These are phyloP conservation scores for Halenospora varia DNA, from an alignment of 495 filamentous ascomycete genomes.

Conservation along the genomic window DNA sequence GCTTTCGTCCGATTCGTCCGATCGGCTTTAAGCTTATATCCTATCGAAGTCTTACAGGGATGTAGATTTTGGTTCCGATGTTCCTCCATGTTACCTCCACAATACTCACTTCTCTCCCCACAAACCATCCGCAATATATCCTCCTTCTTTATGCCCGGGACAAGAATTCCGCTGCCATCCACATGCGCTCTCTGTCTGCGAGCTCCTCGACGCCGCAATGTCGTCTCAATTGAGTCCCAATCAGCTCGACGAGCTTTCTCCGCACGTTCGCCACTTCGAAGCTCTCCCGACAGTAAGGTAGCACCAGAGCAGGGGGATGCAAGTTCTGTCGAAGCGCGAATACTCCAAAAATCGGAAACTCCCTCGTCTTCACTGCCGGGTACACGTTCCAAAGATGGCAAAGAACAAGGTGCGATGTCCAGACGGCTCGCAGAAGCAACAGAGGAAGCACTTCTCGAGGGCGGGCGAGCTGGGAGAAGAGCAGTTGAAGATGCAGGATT, in stretches of 20 bases:
- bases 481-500: conserved; percentile 85
- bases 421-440: conserved; percentile 73
- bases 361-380: not conserved
- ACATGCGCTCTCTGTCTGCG: conserved; percentile 22
- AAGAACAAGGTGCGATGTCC: conserved; percentile 59
- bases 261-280: conserved; percentile 14
- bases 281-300: not conserved
- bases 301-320: conserved; percentile 1
- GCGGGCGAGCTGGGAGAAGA: conserved; percentile 64
- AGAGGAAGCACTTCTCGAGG: conserved; percentile 70
- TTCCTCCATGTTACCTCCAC: not conserved
- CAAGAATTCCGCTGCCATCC: conserved; percentile 7
- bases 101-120: not conserved
- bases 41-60: conserved; percentile 2
- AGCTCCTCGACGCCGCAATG: conserved; percentile 10
- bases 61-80: not conserved
- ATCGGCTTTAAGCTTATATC: not conserved
- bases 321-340: not conserved
- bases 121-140: not conserved
- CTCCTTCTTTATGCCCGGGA: conserved; percentile 21
- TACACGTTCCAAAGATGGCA: not conserved
- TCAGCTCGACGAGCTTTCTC: conserved; percentile 4
- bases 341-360: not conserved
- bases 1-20: not conserved
- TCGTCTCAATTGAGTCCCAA: not conserved